Percentiles rank a stretch among this genome's conserved stretches.
Conservation (phyloP, 2,329 filamentous ascomycete species). For the Penicillium sp. region DNA sequence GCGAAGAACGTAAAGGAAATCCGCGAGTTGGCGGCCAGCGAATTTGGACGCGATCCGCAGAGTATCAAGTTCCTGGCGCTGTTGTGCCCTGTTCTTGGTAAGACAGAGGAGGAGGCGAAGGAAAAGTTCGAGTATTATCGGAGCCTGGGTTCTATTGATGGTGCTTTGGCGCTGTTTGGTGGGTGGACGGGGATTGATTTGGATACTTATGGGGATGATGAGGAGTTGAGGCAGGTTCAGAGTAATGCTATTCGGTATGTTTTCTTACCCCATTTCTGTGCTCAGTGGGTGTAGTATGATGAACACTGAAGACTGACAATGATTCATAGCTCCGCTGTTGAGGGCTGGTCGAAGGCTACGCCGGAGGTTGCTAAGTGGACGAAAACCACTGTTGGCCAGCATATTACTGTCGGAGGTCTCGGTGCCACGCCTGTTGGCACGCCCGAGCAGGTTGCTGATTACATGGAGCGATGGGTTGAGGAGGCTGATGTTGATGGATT, state of each 20-base stretch:
- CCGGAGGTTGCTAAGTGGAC: constrained; percentile 66
- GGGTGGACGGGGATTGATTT: constrained; percentile 71
- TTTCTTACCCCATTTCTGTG: not conserved
- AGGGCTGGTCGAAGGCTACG: constrained; percentile 52
- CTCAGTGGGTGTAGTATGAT: not conserved
- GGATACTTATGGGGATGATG: constrained; percentile 57
- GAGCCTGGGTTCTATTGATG: constrained; percentile 61
- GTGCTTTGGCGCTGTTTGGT: constrained; percentile 66
- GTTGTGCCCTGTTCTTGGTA: constrained; percentile 62
- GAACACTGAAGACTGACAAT: constrained; percentile 12
- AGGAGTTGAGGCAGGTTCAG: constrained; percentile 60
- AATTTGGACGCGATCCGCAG: constrained; percentile 55
- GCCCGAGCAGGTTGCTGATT: constrained; percentile 61
- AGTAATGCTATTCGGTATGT: constrained; percentile 55
- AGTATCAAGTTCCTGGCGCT: constrained; percentile 66
- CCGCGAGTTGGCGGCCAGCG: constrained; percentile 51
- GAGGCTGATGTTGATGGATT: constrained; percentile 72
- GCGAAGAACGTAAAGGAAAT: constrained; percentile 62
- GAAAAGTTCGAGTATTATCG: constrained; percentile 61
- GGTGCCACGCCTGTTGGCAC: constrained; percentile 64
- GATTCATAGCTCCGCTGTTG: constrained; percentile 46
- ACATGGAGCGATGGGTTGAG: constrained; percentile 62
- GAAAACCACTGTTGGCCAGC: constrained; percentile 64
- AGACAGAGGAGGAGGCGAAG: constrained; percentile 62
- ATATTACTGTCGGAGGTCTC: constrained; percentile 65